Evolutionary conservation across 345 rosid species (phyloP).

Genomic region (Passiflora organensis): DNA sequence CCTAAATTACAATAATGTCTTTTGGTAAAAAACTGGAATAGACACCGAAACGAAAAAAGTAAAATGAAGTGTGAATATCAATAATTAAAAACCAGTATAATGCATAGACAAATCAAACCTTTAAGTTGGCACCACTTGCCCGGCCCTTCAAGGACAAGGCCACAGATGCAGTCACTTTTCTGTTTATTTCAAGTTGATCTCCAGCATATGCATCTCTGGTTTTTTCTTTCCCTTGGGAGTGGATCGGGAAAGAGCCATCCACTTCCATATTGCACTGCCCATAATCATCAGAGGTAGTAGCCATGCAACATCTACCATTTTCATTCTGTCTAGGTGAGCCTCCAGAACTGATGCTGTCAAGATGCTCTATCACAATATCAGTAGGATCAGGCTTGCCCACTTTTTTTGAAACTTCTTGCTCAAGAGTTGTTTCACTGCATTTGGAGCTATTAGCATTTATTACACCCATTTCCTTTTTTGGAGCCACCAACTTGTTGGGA

Average conservation of each 20-base stretch:
- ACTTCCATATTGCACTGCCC: slow-evolving; percentile 16
- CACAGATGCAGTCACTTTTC: slow-evolving; percentile 7
- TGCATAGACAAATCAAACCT: slow-evolving; percentile 20
- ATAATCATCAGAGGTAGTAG: slow-evolving; percentile 11
- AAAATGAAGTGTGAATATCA: too few relatives aligned
- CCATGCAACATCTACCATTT: background rate
- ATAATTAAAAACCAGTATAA: too few relatives aligned
- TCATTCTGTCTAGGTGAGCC: slow-evolving; percentile 12
- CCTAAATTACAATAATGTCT: too few relatives aligned
- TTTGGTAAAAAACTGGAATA: too few relatives aligned
- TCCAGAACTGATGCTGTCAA: background rate
- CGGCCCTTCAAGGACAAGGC: too few relatives aligned
- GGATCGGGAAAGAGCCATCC: slow-evolving; percentile 7
- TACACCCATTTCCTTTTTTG: slow-evolving; percentile 6
- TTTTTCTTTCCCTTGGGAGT: slow-evolving; percentile 8
- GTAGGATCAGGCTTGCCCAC: background rate
- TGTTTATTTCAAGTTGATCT: slow-evolving; percentile 15
- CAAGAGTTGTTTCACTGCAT: slow-evolving; percentile 11
- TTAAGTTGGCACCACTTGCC: slow-evolving; percentile 5
- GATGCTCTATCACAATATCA: background rate
- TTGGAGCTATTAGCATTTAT: background rate
- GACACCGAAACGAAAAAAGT: too few relatives aligned
- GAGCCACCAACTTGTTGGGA: slow-evolving; percentile 9
- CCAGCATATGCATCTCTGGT: slow-evolving; percentile 5
- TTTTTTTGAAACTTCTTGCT: slow-evolving; percentile 8